Evolutionary conservation across 306 rosid genomes (phyloP).

Genomic region (Gynostemma pentaphyllum): DNA sequence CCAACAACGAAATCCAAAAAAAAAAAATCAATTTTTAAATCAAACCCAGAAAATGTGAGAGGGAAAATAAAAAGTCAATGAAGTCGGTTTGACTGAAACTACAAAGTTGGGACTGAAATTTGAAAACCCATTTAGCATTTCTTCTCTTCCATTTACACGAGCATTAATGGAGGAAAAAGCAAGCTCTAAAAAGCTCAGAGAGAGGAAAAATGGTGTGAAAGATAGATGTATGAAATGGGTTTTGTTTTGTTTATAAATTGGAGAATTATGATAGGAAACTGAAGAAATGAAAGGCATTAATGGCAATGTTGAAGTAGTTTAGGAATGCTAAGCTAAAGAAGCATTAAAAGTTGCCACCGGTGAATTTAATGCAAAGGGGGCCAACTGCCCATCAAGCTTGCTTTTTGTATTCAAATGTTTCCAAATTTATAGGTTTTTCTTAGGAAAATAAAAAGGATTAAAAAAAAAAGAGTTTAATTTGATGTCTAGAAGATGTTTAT

Average conservation of each 20-base stretch:
- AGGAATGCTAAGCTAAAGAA: too few species aligned
- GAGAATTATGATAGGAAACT: background rate
- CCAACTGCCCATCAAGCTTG: too few species aligned
- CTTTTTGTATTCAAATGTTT: too few species aligned
- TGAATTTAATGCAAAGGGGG: too few species aligned
- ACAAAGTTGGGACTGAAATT: conserved; percentile 19
- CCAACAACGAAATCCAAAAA: too few species aligned
- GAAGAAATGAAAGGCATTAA: conserved; percentile 1
- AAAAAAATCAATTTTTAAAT: background rate
- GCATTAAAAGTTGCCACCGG: too few species aligned
- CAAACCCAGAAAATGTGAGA: conserved; percentile 1
- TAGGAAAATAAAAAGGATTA: too few species aligned
- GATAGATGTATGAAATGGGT: background rate
- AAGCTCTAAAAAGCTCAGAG: background rate
- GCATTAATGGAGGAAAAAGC: background rate
- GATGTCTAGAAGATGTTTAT: too few species aligned
- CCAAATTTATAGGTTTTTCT: too few species aligned
- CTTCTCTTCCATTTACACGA: background rate
- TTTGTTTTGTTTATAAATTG: background rate
- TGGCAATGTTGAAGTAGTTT: too few species aligned
- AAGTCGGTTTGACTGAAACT: conserved; percentile 24
- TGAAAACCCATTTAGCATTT: background rate
- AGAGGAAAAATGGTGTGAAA: background rate
- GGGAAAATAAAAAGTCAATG: conserved; percentile 9
- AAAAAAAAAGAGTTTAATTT: too few species aligned